phyloP scores from a whole-genome alignment of 495 filamentous ascomycete genomes.

The Penicillium riverlandense region DNA sequence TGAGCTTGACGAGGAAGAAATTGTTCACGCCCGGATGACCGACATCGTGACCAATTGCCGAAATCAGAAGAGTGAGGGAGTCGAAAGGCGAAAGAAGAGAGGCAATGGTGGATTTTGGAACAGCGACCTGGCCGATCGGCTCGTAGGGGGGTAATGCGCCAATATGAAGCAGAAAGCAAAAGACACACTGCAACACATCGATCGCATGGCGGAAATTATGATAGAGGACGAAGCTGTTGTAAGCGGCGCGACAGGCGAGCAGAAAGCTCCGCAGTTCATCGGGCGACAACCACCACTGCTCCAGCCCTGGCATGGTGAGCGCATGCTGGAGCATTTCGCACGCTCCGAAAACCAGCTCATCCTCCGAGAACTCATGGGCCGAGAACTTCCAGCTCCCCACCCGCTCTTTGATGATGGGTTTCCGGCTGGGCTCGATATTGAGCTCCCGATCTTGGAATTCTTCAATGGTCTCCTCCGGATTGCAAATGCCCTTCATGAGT shows the following conservation, averaged over 20 bases:
- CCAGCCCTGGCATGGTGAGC: conserved; percentile 70
- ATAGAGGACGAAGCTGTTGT: conserved; percentile 94
- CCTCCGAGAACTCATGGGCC: conserved; percentile 80
- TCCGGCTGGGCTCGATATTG: conserved; percentile 46
- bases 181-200: conserved; percentile 90
- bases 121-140: conserved; percentile 13
- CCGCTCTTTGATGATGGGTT: conserved; percentile 55
- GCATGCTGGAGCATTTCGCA: conserved; percentile 85
- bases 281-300: conserved; percentile 67
- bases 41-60: conserved; percentile 94
- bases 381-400: conserved; percentile 83
- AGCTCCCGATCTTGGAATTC: conserved; percentile 38
- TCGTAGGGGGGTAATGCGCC: conserved; percentile 66
- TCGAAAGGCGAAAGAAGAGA: conserved; percentile 74
- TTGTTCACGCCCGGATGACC: conserved; percentile 98
- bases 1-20: conserved; percentile 85
- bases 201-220: conserved; percentile 98
- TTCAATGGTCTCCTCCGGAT: conserved; percentile 52
- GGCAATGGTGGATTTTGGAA: conserved; percentile 55
- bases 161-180: conserved; percentile 82
- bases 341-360: conserved; percentile 76
- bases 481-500: conserved; percentile 88
- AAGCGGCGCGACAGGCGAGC: conserved; percentile 75
- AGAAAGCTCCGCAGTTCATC: conserved; percentile 79
- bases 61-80: conserved; percentile 80